Base-by-base conservation (phyloP, 2,329 filamentous ascomycete species). In the Colletotrichum neosansevieriae region DNA sequence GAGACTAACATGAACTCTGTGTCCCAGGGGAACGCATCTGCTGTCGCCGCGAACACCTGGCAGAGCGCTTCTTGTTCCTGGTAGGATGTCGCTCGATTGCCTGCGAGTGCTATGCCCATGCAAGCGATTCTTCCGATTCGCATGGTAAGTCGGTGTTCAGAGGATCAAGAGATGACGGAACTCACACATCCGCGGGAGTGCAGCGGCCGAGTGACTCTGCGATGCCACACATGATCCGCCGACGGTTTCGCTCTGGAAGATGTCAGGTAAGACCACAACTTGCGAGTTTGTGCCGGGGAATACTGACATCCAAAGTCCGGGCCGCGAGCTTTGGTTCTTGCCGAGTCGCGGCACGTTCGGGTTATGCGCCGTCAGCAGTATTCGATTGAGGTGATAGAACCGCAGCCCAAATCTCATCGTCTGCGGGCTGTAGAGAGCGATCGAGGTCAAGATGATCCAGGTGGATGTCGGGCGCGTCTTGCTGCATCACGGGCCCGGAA, bases 301-400 rank as follows among this genome's bases (percentile, higher is more conserved):
- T 57, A 15, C 75, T 71, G 6, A 73, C 76, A 15, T 62, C 32
- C 24, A 66, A 11, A 2, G 49, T 15, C 19, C 21, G 2, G 66
- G 74, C 0, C 1, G 57, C 58, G 2, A 40, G 24, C 12, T 53
- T 2, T 49, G 47, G 12, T 24, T 21, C 4, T 57, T 62, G 1
- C 74, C 74, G 0, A 77, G 13, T 13, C 71, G 75, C 1, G 75
- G 75, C 6, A 70, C 63, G 21, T 71, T 72, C 0, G 75, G 75
- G 32, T 75, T 75, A 32, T 77, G 75, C 0, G 75, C 75, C 10
- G 73, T 73, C 11, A 77, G 61, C 1, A 77, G 53, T 47, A 77
- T 70, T n/a, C 74, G 65, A 5, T 73, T 74, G 10, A 77, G 60
- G 3, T 76, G 66, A 17, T 75, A 73, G 34, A 75, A 74, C 6